Base-by-base conservation (phyloP, 352 stramenopile species). In the Pythium phragmiticola region DNA sequence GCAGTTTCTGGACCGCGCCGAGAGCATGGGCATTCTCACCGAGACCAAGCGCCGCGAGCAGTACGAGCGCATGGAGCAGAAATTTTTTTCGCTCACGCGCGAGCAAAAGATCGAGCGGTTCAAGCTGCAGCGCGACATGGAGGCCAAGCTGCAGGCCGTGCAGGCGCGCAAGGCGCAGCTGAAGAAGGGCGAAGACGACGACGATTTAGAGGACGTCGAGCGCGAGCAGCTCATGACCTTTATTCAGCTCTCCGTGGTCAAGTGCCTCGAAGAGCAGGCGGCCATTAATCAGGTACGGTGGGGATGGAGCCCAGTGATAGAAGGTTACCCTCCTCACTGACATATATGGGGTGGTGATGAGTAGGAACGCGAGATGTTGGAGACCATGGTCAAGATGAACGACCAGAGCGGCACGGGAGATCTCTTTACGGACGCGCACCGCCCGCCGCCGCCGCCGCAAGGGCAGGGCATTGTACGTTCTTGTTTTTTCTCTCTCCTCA, bases 331-430 rank as follows among this genome's bases (percentile, higher is more conserved):
- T 30, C 0, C 26, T 30, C 26, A 30, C 26, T 30, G 26, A 48
- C 51, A 48, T 7, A 43, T 12, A 36, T 33, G 37, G 33, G 28
- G 19, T 65, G 47, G 1, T 41, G 21, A 8, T 47, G 5, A 33
- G 28, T 54, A 72, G 70, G 85, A 94, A 60, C 85, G 75, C 13
- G 82, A 89, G 28, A 92, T 94, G 83, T 75, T 94, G n/a, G 85
- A 94, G 69, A 90, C 74, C 26, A 94, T 94, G 83, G 58, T 90
- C 48, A 84, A 84, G 72, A 90, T 91, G 78, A 89, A 94, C 65
- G 77, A 72, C 17, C 67, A 73, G 48, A 79, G 63, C 13, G 66
- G 80, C 9, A 84, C 76, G 49, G 70, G 81, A 21, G 84, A 91
- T 46, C 59, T 91, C 3, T 92, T 91, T 62, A 81, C 80, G n/a